Evolutionary conservation across 208 protist species (phyloP), one percentile per base, ranked within the genome.

Genomic region (Trypanosoma brucei): DNA sequence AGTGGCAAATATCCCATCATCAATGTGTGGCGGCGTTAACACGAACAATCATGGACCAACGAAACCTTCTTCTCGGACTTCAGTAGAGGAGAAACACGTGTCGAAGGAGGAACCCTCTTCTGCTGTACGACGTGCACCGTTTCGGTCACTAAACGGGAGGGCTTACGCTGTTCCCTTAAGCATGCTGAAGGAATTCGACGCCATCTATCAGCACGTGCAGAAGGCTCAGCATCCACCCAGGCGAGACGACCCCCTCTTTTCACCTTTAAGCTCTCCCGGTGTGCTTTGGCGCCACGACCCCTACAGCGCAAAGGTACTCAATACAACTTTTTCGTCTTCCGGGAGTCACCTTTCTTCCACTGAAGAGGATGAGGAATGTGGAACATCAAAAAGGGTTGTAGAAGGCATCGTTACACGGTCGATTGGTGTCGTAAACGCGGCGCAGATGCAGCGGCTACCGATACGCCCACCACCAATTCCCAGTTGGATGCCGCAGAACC

Each of bases 271-370:
- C 5, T 65, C 80, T 52, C 80, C 68, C 7, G 81, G 80, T 37
- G 66, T 83, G 48, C 31, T 76, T 46, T 91, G 84, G 84, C 78
- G 79, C 13, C 78, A 91, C 54, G 84, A 91, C 53, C 84, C 84
- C 33, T 91, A 91, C 75, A 85, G 80, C 48, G 56, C 57, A 53
- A 64, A 65, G 42, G 62, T 90, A 22, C 4, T 83, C 30, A 22
- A 2, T 50, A 3, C 38, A n/a, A 69, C 55, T 2, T 14, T 50
- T 33, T 50, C 30, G 8, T 50, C 35, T 30, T 39, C 9, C 31
- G 39, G 3, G n/a, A 30, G 40, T 14, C 50, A 59, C 30, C 3
- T 30, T 8, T 54, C 22, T n/a, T 5, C n/a, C 30, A n/a, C 11
- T 11, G 42, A 46, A 34, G 50, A 54, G 31, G 50, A 34, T 54